phyloP scores from a whole-genome alignment of 2,329 filamentous ascomycete species.

The Fusarium devonianum region DNA sequence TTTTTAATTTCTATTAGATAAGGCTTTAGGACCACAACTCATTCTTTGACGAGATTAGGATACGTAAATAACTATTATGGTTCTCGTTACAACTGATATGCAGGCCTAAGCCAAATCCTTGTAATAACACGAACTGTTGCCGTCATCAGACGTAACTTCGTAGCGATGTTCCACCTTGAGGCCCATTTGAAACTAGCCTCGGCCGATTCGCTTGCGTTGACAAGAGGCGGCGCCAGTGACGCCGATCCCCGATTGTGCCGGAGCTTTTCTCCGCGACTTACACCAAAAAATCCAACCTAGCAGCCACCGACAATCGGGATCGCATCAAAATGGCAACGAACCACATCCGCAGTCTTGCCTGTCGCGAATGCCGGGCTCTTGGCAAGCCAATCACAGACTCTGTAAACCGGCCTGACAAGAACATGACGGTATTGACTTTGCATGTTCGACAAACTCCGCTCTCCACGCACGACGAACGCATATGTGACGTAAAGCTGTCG shows the following conservation, averaged over 20 bases:
- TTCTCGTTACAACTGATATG: too few relatives aligned
- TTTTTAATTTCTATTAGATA: too few relatives aligned
- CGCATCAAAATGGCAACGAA: neutral
- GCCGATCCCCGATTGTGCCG: neutral
- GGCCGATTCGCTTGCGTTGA: neutral
- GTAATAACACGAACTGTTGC: slow-evolving; percentile 1
- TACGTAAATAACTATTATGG: too few relatives aligned
- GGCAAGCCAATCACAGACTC: neutral
- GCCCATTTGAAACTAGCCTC: slow-evolving; percentile 9
- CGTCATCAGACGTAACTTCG: slow-evolving; percentile 16
- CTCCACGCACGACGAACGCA: slow-evolving; percentile 2
- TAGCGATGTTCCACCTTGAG: slow-evolving; percentile 24
- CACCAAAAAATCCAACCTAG: neutral
- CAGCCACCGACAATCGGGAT: slow-evolving; percentile 9
- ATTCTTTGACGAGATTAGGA: too few relatives aligned
- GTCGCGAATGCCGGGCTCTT: slow-evolving; percentile 10
- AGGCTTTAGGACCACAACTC: too few relatives aligned
- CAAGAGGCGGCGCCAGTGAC: neutral
- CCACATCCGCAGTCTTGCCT: neutral
- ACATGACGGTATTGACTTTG: slow-evolving; percentile 13
- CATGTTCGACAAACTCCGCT: slow-evolving; percentile 7
- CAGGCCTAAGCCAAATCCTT: neutral
- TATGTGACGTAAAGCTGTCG: slow-evolving; percentile 36
- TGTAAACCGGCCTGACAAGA: slow-evolving; percentile 7
- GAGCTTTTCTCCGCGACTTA: slow-evolving; percentile 13